Evolutionary conservation across 129 eudicot genomes (phyloP), one percentile per base, ranked within the genome.

Genomic region (Helianthus tuberosus): DNA sequence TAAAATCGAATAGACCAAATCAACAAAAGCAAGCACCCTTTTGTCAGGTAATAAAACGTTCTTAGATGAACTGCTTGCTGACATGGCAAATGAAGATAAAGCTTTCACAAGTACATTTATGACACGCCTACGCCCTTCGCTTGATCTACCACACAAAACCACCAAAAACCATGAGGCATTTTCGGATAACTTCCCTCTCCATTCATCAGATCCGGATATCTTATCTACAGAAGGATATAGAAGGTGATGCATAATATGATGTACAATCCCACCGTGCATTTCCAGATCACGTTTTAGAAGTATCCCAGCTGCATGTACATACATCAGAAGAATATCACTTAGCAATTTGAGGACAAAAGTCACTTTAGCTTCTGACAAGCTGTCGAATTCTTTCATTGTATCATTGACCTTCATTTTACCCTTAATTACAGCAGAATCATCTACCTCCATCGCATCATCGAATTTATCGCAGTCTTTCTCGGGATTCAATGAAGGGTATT

Each of bases 111-210:
- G 96, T 76, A 88, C 99, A 78, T 74, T 91, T 25, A 94, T 84
- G 48, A 94, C 97, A 71, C 98, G 89, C 67, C 87, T 83, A 52
- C 97, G 95, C 69, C 98, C 98, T 84, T 94, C 98, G 64, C 93
- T 83, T 67, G 97, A 90, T 17, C 98, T 91, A 47, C 98, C 97
- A 75, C 97, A 87, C 82, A 94, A 80, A 70, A 94, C 97, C 80
- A 91, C 97, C 84, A 94, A 79, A 78, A 90, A 94, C 96, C 91
- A 94, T 29, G 97, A 90, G 84, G 97, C 98, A 70, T 94, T 94
- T 74, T 90, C 97, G 59, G 96, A 90, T 64, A 94, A 90, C 70
- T 90, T 94, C 29, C 76, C 88, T 76, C 88, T 85, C 94, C 96
- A 88, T 73, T 85, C 98, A 81, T 87, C 92, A 29, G 85, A 81